A percentile compares a stretch with the other conserved stretches of the same genome.
Evolutionary conservation across 1,284 basidiomycete genomes (phyloP).

Genomic region (Trichosporon ovoides): DNA sequence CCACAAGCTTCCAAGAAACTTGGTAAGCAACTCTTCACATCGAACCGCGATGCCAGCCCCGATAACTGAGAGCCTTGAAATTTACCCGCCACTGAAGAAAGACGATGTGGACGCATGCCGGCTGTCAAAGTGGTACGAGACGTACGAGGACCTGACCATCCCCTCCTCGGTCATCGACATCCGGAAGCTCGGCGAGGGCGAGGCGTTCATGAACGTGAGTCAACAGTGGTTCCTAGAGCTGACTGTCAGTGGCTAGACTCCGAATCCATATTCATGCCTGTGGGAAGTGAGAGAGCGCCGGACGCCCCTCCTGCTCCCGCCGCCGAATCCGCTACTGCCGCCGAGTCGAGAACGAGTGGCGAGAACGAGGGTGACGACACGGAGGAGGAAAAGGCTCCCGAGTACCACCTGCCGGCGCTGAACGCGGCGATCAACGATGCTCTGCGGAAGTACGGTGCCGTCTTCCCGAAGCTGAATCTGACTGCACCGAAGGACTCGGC

Average conservation of each 20-base stretch:
- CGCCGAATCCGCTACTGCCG: not conserved
- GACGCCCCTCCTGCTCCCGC: too few relatives aligned
- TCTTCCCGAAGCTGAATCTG: slow-evolving; percentile 95
- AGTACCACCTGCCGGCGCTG: slow-evolving; percentile 62
- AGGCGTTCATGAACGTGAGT: slow-evolving; percentile 69
- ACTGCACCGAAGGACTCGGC: slow-evolving; percentile 87
- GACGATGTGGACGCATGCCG: slow-evolving; percentile 59
- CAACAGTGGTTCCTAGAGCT: not conserved
- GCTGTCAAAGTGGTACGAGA: slow-evolving; percentile 82
- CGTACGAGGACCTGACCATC: slow-evolving; percentile 64
- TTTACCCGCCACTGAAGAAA: slow-evolving; percentile 14
- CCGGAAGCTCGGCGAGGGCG: slow-evolving; percentile 74
- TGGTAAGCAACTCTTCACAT: not conserved
- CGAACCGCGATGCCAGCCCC: slow-evolving; percentile 17
- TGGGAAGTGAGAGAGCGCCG: slow-evolving; percentile 44
- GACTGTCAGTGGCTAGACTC: slow-evolving; percentile 30
- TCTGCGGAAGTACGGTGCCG: slow-evolving; percentile 63
- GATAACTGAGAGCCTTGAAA: not conserved
- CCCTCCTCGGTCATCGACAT: slow-evolving; percentile 73
- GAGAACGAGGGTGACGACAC: not conserved
- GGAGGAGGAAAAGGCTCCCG: slow-evolving; percentile 20
- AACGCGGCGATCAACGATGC: slow-evolving; percentile 65
- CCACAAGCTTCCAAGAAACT: not conserved
- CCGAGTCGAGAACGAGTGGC: not conserved
- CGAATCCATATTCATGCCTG: slow-evolving; percentile 52